Evolutionary conservation across 2,329 filamentous ascomycete genomes (phyloP).

Genomic region (Aulographum hederae): DNA sequence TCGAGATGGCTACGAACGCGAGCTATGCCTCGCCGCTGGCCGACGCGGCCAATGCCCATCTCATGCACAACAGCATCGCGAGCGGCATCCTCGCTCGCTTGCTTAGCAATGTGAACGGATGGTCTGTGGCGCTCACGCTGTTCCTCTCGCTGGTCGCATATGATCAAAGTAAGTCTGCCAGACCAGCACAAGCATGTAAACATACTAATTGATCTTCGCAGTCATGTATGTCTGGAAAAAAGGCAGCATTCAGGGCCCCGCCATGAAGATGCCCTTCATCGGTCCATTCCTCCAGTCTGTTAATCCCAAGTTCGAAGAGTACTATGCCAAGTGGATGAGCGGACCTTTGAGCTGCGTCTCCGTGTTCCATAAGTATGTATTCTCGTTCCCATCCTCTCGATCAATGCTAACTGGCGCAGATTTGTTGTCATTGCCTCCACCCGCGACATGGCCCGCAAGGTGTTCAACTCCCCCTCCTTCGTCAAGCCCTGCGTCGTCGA

Average conservation of each 20-base stretch:
- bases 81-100: neutral
- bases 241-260: slow-evolving; percentile 26
- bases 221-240: slow-evolving; percentile 29
- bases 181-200: neutral
- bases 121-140: slow-evolving; percentile 2
- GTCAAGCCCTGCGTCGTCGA: slow-evolving; percentile 97
- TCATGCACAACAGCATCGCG: neutral
- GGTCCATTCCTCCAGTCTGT: slow-evolving; percentile 91
- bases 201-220: slow-evolving; percentile 8
- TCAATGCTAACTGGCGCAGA: slow-evolving; percentile 25
- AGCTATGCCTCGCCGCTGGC: slow-evolving; percentile 5
- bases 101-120: neutral
- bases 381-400: neutral
- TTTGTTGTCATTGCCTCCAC: slow-evolving; percentile 95
- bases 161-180: slow-evolving; percentile 5
- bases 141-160: slow-evolving; percentile 4
- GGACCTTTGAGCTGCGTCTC: slow-evolving; percentile 90
- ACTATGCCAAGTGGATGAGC: slow-evolving; percentile 82
- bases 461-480: slow-evolving; percentile 83
- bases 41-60: slow-evolving; percentile 1
- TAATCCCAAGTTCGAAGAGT: slow-evolving; percentile 79
- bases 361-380: slow-evolving; percentile 87
- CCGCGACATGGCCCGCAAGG: slow-evolving; percentile 87
- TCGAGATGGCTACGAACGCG: slow-evolving; percentile 4
- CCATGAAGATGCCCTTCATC: slow-evolving; percentile 35